phyloP scores from a whole-genome alignment of 495 filamentous ascomycete genomes.

The Aspergillus homomorphus region DNA sequence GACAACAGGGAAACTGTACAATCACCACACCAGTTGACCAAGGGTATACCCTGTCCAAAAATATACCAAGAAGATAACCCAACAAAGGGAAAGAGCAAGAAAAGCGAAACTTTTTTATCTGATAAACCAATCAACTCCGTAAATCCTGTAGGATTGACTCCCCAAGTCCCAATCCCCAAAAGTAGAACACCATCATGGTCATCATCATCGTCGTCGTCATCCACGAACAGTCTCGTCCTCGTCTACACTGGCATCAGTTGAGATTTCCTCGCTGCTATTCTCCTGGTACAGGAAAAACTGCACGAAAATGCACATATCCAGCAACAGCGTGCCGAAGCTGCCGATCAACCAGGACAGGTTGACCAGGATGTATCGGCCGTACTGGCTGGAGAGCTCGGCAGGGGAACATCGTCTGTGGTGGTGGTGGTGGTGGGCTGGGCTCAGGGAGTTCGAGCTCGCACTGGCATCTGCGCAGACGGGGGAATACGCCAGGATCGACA shows the following conservation, averaged over 20 bases:
- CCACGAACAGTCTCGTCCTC: not conserved
- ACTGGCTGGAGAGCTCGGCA: slow-evolving; percentile 58
- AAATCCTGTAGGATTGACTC: too few relatives aligned
- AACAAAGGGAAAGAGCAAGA: not conserved
- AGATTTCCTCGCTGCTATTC: not conserved
- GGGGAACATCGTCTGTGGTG: slow-evolving; percentile 37
- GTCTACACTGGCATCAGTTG: not conserved
- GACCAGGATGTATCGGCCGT: slow-evolving; percentile 76
- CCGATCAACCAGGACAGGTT: slow-evolving; percentile 89
- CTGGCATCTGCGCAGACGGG: slow-evolving; percentile 46
- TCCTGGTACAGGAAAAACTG: slow-evolving; percentile 84
- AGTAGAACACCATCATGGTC: not conserved
- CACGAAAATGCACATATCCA: slow-evolving; percentile 82
- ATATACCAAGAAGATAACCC: not conserved
- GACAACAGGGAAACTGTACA: not conserved
- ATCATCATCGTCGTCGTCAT: not conserved
- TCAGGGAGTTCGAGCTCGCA: not conserved
- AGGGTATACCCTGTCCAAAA: not conserved
- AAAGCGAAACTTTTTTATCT: not conserved
- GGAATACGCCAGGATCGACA: slow-evolving; percentile 86
- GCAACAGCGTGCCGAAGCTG: slow-evolving; percentile 77
- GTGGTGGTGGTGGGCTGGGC: not conserved
- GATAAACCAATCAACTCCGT: not conserved
- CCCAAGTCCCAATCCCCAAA: not conserved
- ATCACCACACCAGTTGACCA: not conserved